Conservation (phyloP, 2,329 filamentous ascomycete genomes). For the Aspergillus carbonarius region DNA sequence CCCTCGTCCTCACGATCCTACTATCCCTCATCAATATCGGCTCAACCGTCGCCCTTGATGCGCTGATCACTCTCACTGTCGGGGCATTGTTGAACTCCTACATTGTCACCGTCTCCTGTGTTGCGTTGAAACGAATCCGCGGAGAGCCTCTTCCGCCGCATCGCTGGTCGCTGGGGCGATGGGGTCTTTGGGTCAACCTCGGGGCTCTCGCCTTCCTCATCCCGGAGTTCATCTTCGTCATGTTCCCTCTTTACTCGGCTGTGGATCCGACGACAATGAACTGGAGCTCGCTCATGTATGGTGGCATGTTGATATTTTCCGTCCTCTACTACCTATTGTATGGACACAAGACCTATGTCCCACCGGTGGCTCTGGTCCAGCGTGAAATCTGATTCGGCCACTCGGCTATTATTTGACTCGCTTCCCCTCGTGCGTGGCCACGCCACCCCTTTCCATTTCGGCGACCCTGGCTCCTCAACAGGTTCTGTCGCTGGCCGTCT, state of each 20-base stretch:
- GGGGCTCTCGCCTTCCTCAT: conserved; percentile 34
- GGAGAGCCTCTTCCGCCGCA: conserved; percentile 32
- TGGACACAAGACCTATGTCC: conserved; percentile 36
- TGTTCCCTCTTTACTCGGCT: conserved; percentile 35
- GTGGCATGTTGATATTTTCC: conserved; percentile 36
- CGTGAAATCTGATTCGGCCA: conserved; percentile 10
- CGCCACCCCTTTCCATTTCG: not conserved
- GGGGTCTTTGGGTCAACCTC: conserved; percentile 37
- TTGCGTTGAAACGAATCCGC: conserved; percentile 35
- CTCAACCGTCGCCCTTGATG: conserved; percentile 54
- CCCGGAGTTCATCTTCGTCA: conserved; percentile 37
- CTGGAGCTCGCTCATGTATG: conserved; percentile 40
- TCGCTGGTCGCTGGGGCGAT: conserved; percentile 34
- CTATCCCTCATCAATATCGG: conserved; percentile 53
- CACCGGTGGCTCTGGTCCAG: conserved; percentile 26
- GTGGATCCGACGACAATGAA: conserved; percentile 39
- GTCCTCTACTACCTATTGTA: conserved; percentile 36
- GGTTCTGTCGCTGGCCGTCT: not conserved
- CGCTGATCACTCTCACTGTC: conserved; percentile 53
- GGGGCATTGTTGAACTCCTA: conserved; percentile 54
- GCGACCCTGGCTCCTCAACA: not conserved
- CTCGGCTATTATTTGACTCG: not conserved
- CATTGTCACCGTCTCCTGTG: conserved; percentile 44
- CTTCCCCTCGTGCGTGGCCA: not conserved
- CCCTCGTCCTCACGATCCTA: conserved; percentile 35